Percentiles rank a stretch among this genome's conserved stretches.
phyloP scores from a whole-genome alignment of 208 protist genomes.

The Borovskyia barvae region DNA sequence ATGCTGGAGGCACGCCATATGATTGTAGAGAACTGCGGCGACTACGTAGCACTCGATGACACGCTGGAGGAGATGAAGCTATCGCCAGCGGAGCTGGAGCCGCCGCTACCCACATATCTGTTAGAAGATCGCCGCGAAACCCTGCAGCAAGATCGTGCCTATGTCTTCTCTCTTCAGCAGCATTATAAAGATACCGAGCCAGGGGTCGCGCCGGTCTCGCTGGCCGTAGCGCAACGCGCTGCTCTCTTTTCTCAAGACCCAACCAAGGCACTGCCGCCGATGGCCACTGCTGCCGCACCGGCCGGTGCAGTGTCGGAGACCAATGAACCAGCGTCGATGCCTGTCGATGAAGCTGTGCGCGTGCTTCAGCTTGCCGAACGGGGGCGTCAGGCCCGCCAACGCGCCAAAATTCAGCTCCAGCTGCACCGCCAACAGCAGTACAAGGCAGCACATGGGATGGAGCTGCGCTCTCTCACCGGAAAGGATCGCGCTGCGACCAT shows the following conservation, averaged over 20 bases:
- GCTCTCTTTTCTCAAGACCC: constrained; percentile 25
- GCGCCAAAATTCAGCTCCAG: constrained; percentile 88
- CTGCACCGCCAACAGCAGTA: constrained; percentile 89
- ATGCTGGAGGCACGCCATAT: constrained; percentile 91
- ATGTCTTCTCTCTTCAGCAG: constrained; percentile 71
- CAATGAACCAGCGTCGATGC: constrained; percentile 35
- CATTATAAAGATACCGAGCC: constrained; percentile 71
- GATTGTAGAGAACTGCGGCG: constrained; percentile 75
- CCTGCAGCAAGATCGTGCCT: constrained; percentile 62
- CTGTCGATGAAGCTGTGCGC: constrained; percentile 80
- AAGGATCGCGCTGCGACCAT: constrained; percentile 85
- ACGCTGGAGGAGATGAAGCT: constrained; percentile 92
- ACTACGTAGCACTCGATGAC: constrained; percentile 88
- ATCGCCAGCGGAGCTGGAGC: constrained; percentile 74
- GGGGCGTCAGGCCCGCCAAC: constrained; percentile 92
- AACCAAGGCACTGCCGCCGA: constrained; percentile 25
- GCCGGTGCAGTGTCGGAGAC: background rate
- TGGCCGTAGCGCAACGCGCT: constrained; percentile 13
- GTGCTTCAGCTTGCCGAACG: constrained; percentile 94
- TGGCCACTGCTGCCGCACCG: background rate
- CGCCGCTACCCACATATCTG: constrained; percentile 88
- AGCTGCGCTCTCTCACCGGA: constrained; percentile 62
- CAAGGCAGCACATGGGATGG: constrained; percentile 33
- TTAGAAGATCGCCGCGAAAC: constrained; percentile 81
- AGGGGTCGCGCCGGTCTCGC: constrained; percentile 58